Evolutionary conservation across 192 early-diverging fungal genomes (phyloP).

Genomic region (Powellomyces hirtus): DNA sequence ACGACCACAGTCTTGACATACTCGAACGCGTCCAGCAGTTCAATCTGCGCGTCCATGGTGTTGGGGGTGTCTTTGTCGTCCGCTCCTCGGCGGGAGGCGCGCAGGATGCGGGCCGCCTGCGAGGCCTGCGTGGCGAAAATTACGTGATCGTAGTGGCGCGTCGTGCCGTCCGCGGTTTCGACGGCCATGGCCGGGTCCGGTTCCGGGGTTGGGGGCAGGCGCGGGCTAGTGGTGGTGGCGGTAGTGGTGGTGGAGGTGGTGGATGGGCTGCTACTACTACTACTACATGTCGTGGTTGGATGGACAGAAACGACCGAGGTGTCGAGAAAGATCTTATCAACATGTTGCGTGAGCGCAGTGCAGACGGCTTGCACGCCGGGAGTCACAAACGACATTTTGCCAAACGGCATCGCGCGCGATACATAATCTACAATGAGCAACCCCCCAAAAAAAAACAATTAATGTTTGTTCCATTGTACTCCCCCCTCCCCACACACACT

Average conservation of each 20-base stretch:
- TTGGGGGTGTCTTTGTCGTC: not conserved
- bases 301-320: conserved; percentile 32
- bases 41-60: not conserved
- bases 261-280: no score
- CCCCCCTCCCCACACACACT: not conserved
- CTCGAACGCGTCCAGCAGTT: conserved; percentile 35
- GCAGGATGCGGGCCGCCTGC: conserved; percentile 41
- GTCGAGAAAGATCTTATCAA: conserved; percentile 24
- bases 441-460: conserved; percentile 6
- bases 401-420: conserved; percentile 39
- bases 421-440: conserved; percentile 32
- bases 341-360: conserved; percentile 33
- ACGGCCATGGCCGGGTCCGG: conserved; percentile 9
- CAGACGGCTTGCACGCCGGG: conserved; percentile 40
- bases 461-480: not conserved
- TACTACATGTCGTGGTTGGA: not conserved
- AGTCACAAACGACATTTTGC: conserved; percentile 47
- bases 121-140: conserved; percentile 55
- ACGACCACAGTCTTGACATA: conserved; percentile 47
- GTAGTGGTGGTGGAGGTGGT: not conserved
- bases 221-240: not conserved
- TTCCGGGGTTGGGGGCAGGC: not conserved
- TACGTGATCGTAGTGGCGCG: conserved; percentile 39
- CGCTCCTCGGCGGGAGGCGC: not conserved
- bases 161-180: conserved; percentile 13